Base-by-base conservation (phyloP, 2,329 filamentous ascomycete genomes). In the Cercospora sojina region DNA sequence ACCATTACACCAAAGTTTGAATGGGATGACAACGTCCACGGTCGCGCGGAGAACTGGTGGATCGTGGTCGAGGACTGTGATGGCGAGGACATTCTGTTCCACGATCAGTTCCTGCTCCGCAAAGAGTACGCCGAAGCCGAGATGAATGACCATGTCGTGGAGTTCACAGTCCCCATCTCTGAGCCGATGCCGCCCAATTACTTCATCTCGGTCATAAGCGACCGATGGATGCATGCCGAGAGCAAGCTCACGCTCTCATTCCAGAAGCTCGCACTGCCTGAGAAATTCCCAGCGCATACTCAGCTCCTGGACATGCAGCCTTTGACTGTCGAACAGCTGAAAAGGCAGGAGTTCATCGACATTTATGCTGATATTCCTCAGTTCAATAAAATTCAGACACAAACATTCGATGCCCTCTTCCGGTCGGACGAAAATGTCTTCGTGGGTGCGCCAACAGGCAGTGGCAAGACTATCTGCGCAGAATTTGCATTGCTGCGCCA, bases 141-240 rank as follows among this genome's bases (percentile, higher is more conserved):
- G 74, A 87, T 90, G 77, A 97, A 94, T 70, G 94, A 98, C 80
- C 95, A 99, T 79, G 81, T 97, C 10, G 90, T 99, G 29, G 95
- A 99, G 73, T 95, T 99, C 74, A 98, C 94, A 0, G 94, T 98
- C 3, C 91, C 95, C 0, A 96, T 99, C 72, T 93, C 92, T 0
- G 95, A 99, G 73, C 96, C 96, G 0, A 96, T 98, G 91, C 95
- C 95, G 13, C 95, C 96, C 0, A 96, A 99, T 79, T 99, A 99
- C 82, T 99, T 99, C 80, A 92, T 99, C 74, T 95, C 93, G 0
- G 87, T 99, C 43, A 82, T 97, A 20, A 98, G 94, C 3, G 95
- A 99, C 78, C 86, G 95, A 72, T 99, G 95, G 95, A 97, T 99
- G 92, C 92, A 97, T 77, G 92, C 94, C 0, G 93, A 99, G 81